These are phyloP conservation scores for Aureobasidium pullulans DNA, from an alignment of 2,329 filamentous ascomycete species.

Conservation along the genomic window DNA sequence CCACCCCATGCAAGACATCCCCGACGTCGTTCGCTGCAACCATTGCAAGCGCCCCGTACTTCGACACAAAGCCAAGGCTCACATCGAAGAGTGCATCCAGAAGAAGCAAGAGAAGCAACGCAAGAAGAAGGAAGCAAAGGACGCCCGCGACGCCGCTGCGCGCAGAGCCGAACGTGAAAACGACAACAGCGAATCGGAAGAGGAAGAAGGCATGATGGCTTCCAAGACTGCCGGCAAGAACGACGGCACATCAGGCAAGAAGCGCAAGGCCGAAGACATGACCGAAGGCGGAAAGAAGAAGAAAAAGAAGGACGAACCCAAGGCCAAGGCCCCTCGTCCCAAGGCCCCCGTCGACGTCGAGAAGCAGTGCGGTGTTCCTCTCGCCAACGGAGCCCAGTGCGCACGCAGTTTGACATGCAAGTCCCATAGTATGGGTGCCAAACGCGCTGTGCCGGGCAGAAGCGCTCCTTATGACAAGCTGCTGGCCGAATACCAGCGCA, in stretches of 20 bases:
- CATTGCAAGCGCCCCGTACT: slow-evolving; percentile 88
- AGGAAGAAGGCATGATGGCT: slow-evolving; percentile 20
- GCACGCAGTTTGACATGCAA: slow-evolving; percentile 85
- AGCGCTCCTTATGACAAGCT: slow-evolving; percentile 88
- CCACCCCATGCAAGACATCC: slow-evolving; percentile 69
- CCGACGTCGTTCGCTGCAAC: slow-evolving; percentile 76
- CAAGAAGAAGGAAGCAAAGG: slow-evolving; percentile 57
- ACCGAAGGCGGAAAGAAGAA: slow-evolving; percentile 77
- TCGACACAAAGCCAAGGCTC: slow-evolving; percentile 64
- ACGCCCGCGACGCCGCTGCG: slow-evolving; percentile 43
- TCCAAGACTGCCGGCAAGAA: slow-evolving; percentile 35
- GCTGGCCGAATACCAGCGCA: slow-evolving; percentile 64
- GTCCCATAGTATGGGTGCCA: slow-evolving; percentile 87
- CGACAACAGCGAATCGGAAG: slow-evolving; percentile 24
- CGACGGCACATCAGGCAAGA: slow-evolving; percentile 34
- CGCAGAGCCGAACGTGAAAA: slow-evolving; percentile 32
- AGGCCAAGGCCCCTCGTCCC: slow-evolving; percentile 65
- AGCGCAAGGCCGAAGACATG: slow-evolving; percentile 41
- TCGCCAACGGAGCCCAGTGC: slow-evolving; percentile 78
- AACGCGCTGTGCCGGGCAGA: slow-evolving; percentile 74
- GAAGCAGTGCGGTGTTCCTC: slow-evolving; percentile 78
- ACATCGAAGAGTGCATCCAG: slow-evolving; percentile 76
- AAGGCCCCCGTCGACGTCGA: slow-evolving; percentile 92
- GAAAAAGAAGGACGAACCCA: slow-evolving; percentile 46
- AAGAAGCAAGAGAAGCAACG: slow-evolving; percentile 64